Evolutionary conservation across 1,139 yeast genomes (phyloP).

Genomic region (Yamadazyma atlantica): DNA sequence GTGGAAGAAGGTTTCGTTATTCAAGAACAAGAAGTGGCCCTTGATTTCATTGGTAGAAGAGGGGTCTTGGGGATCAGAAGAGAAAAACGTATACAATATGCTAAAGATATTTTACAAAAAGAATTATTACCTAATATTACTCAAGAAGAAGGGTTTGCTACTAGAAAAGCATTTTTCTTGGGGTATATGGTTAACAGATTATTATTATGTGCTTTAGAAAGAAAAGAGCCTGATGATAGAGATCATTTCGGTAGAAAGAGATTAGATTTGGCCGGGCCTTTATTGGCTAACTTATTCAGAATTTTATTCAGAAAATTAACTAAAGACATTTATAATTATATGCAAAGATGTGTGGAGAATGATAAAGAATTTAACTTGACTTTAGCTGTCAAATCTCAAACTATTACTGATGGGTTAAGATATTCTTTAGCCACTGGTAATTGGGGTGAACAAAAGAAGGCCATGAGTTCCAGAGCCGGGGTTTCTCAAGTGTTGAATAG

Average conservation of each 20-base stretch:
- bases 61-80: conserved; percentile 93
- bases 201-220: conserved; percentile 90
- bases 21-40: conserved; percentile 96
- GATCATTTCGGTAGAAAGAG: conserved; percentile 99
- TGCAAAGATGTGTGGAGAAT: conserved; percentile 98
- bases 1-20: conserved; percentile 98
- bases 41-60: conserved; percentile 98
- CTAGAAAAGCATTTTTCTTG: conserved; percentile 93
- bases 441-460: conserved; percentile 99
- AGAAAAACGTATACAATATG: conserved; percentile 97
- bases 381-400: conserved; percentile 93
- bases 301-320: conserved; percentile 91
- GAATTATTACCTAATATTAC: conserved; percentile 97
- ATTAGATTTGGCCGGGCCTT: conserved; percentile 96
- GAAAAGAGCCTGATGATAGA: conserved; percentile 98
- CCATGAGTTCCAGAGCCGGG: conserved; percentile 98
- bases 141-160: conserved; percentile 95
- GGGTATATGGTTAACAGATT: conserved; percentile 98
- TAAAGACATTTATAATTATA: conserved; percentile 91
- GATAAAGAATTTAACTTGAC: conserved; percentile 96
- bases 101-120: conserved; percentile 92
- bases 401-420: conserved; percentile 95
- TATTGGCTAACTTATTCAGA: conserved; percentile 92
- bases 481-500: conserved; percentile 98
- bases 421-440: conserved; percentile 98